Base-by-base conservation (phyloP, 805 yeast species). In the Kazachstania psychrophila region DNA sequence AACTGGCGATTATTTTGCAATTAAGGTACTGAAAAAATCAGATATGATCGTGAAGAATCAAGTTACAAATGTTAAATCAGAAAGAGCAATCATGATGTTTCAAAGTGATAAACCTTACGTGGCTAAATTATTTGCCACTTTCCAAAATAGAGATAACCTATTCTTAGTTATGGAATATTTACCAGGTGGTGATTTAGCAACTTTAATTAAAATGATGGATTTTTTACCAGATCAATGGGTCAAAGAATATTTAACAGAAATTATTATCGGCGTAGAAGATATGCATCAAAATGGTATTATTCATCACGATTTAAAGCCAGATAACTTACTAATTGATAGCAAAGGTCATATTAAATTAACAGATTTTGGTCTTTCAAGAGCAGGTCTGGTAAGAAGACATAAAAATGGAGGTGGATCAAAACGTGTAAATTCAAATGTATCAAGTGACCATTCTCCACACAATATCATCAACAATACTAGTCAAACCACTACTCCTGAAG, bases 31-130 rank as follows among this genome's bases (percentile, higher is more conserved):
- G 43, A 84, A 79, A 49, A 92, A 92, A 59, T 73, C 94, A 3
- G 97, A 92, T 59, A 92, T 92, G 97, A 79, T 92, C 42, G 89
- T 95, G 2, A 92, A 89, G 62, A 94, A 94, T 66, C 98, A 92
- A 64, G 89, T 89, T 5, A 77, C 88, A 15, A 92, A 92, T 55
- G 95, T 94, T 23, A 83, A 82, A 50, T 83, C 95, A 1, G 99
- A 94, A 57, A 66, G 98, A 31, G 96, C 96, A 0, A 89, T 89
- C n/a, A 79, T 92, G 87, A 92, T 92, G 94, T 79, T 94, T 2
- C 97, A 92, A 54, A 75, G 94, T 2, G 89, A 87, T 44, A 81
- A 89, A 26, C 94, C 95, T 0, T 86, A 81, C 54, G 96, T 92
- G 41, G 97, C 95, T 1, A 87, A 80, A 52, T 65, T 92, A 22